These are phyloP conservation scores for Globisporangium acanthophoron DNA, from an alignment of 352 stramenopile genomes.

Conservation along the genomic window DNA sequence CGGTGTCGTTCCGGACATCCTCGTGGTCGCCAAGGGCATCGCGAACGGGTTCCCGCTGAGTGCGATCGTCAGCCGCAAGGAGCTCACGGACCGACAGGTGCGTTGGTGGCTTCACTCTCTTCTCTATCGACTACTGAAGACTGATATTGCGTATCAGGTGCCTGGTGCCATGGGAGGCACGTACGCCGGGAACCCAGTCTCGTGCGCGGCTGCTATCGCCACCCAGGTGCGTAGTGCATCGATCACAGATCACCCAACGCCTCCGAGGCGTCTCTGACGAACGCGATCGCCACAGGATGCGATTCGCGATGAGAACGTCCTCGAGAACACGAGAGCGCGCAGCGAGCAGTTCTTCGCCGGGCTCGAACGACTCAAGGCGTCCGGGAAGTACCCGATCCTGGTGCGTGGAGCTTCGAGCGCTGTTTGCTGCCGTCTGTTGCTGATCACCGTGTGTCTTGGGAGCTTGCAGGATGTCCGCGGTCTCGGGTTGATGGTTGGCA, in stretches of 20 bases:
- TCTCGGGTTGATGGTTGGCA: constrained; percentile 89
- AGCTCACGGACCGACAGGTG: constrained; percentile 74
- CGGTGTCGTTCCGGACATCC: constrained; percentile 87
- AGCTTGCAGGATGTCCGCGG: constrained; percentile 69
- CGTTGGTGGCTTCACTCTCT: neutral
- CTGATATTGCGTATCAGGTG: constrained; percentile 19
- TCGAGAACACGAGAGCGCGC: constrained; percentile 76
- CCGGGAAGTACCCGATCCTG: constrained; percentile 64
- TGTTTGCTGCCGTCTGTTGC: no score
- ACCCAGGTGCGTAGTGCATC: constrained; percentile 20
- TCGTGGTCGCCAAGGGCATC: constrained; percentile 93
- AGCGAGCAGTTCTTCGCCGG: constrained; percentile 66
- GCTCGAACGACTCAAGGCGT: constrained; percentile 70
- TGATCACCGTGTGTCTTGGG: no score
- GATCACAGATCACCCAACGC: no score
- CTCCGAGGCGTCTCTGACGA: no score
- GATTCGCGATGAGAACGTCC: constrained; percentile 87
- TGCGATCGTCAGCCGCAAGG: constrained; percentile 80
- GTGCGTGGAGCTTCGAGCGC: no score
- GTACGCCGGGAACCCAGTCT: constrained; percentile 90
- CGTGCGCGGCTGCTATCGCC: constrained; percentile 89
- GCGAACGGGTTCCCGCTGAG: constrained; percentile 90
- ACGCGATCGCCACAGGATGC: constrained; percentile 37
- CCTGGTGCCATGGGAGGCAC: constrained; percentile 90
- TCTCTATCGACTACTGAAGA: neutral